phyloP scores from a whole-genome alignment of 805 yeast species.

The Lachancea lanzarotensis region DNA sequence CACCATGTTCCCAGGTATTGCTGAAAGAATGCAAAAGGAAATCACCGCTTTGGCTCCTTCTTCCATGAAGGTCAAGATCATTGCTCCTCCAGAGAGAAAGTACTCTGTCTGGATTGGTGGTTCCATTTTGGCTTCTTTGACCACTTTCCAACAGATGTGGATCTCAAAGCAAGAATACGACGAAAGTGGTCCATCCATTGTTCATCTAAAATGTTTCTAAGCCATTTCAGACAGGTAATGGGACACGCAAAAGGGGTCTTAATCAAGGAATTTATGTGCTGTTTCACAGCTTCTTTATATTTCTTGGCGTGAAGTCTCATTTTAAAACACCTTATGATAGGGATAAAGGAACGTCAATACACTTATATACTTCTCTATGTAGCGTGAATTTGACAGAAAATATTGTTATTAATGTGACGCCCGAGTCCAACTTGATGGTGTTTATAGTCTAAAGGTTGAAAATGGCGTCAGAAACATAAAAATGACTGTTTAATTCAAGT shows the following conservation, averaged over 20 bases:
- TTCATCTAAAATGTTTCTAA: constrained; percentile 51
- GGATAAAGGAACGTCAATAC: constrained; percentile 8
- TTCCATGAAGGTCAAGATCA: constrained; percentile 98
- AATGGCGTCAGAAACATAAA: neutral
- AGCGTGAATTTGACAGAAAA: constrained; percentile 8
- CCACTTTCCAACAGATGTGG: constrained; percentile 99
- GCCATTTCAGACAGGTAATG: constrained; percentile 3
- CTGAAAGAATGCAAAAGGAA: constrained; percentile 99
- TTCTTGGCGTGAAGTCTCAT: constrained; percentile 4
- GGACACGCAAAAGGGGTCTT: constrained; percentile 5
- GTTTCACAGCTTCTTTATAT: neutral
- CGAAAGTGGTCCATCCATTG: constrained; percentile 99
- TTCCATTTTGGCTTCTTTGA: constrained; percentile 95
- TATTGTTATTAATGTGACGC: neutral
- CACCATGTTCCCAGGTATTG: constrained; percentile 99
- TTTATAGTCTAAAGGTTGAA: neutral
- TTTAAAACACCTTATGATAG: constrained; percentile 5
- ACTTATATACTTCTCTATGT: constrained; percentile 3
- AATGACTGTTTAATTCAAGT: neutral
- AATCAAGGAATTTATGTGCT: neutral
- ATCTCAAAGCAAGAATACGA: constrained; percentile 99
- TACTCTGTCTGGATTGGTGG: constrained; percentile 99
- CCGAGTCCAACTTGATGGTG: neutral
- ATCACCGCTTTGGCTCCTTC: constrained; percentile 99
- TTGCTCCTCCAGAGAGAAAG: constrained; percentile 99